Evolutionary conservation across 2,329 filamentous ascomycete species (phyloP).

Genomic region (Canariomyces notabilis): DNA sequence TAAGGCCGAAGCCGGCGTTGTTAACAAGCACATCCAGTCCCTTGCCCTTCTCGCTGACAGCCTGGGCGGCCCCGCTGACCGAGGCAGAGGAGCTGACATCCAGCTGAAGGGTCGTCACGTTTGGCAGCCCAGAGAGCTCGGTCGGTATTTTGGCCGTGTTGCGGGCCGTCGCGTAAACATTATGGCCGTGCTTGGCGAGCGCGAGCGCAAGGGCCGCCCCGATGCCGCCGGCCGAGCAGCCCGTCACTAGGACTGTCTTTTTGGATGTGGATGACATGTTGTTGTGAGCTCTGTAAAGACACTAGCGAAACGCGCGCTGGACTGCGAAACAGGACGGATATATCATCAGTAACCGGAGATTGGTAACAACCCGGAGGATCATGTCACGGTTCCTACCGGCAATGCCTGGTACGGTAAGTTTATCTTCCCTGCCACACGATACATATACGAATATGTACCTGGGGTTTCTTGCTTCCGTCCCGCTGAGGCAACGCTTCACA

Average conservation of each 20-base stretch:
- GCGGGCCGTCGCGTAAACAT: conserved; percentile 37
- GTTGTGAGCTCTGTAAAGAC: no score
- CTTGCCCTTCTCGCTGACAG: conserved; percentile 12
- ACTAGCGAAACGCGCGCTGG: no score
- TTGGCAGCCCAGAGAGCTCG: conserved; percentile 21
- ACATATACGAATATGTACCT: no score
- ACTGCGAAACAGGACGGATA: no score
- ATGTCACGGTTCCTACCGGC: no score
- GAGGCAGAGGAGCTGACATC: conserved; percentile 28
- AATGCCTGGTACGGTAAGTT: no score
- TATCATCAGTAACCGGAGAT: no score
- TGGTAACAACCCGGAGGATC: no score
- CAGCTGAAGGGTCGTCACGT: conserved; percentile 27
- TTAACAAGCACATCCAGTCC: conserved; percentile 24
- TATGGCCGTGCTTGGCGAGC: conserved; percentile 32
- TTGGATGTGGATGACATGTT: not conserved
- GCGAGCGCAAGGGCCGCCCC: conserved; percentile 32
- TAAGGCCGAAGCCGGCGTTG: conserved; percentile 34
- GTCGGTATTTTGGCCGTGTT: conserved; percentile 28
- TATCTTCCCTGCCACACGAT: no score
- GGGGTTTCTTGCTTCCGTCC: no score
- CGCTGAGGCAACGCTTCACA: no score
- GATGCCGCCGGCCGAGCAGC: conserved; percentile 36
- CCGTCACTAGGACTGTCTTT: conserved; percentile 34
- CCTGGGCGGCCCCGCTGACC: conserved; percentile 19